Percentiles rank a stretch among this genome's conserved stretches.
Evolutionary conservation across 2,329 filamentous ascomycete genomes (phyloP).

Genomic region (Drechslerella stenobrocha): DNA sequence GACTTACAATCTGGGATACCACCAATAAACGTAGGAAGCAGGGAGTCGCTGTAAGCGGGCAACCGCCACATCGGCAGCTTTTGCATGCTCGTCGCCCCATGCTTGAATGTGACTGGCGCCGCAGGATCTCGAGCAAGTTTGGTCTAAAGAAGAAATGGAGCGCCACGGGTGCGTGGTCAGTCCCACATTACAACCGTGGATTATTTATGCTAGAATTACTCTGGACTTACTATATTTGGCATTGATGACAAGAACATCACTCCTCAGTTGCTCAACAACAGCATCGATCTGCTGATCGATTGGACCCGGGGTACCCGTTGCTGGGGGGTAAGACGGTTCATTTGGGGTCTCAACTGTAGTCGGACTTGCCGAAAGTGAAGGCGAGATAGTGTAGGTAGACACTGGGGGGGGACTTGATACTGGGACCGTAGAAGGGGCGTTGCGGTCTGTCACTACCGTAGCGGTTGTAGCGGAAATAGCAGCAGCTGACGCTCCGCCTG

Average conservation of each 20-base stretch:
- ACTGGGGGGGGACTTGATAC: neutral
- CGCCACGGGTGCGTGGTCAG: too few relatives aligned
- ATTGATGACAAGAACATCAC: conserved; percentile 35
- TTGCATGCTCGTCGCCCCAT: conserved; percentile 42
- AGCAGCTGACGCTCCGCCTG: conserved; percentile 19
- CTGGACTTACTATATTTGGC: conserved; percentile 41
- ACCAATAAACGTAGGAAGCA: conserved; percentile 39
- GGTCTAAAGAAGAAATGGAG: conserved; percentile 22
- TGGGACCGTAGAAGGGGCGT: neutral
- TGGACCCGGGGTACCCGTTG: conserved; percentile 26
- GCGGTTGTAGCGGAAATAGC: conserved; percentile 3
- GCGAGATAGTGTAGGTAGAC: neutral
- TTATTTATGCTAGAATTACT: too few relatives aligned
- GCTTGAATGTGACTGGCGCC: conserved; percentile 29
- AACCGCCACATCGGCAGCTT: conserved; percentile 21
- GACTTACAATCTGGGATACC: conserved; percentile 42
- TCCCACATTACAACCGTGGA: too few relatives aligned
- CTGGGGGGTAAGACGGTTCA: conserved; percentile 43
- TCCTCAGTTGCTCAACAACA: conserved; percentile 23
- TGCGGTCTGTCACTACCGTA: conserved; percentile 2
- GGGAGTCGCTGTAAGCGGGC: conserved; percentile 18
- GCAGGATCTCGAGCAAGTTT: conserved; percentile 29
- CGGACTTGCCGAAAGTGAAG: neutral
- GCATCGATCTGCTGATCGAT: conserved; percentile 32
- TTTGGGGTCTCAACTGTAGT: conserved; percentile 15